Conservation (phyloP, 768 basidiomycete species). For the Hirschioporus abietinus region DNA sequence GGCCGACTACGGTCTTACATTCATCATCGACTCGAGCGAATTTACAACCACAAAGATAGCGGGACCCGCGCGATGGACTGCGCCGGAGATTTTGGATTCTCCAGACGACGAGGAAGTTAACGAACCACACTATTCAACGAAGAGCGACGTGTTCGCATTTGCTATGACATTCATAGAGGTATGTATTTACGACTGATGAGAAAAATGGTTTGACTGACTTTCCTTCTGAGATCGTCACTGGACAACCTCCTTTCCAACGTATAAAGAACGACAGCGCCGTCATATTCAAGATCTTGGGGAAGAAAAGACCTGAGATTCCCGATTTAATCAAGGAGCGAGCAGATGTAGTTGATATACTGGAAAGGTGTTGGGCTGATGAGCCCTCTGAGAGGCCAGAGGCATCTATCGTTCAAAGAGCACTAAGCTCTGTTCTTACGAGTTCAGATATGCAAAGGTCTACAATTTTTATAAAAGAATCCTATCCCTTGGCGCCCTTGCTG, state of each 20-base stretch:
- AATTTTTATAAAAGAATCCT: too few species aligned
- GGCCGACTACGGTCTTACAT: constrained; percentile 25
- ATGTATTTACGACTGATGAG: background rate
- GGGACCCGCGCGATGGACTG: constrained; percentile 26
- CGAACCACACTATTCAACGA: constrained; percentile 9
- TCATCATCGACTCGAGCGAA: constrained; percentile 18
- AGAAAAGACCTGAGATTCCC: constrained; percentile 17
- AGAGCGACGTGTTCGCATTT: constrained; percentile 24
- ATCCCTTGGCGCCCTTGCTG: too few species aligned
- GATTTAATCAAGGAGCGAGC: constrained; percentile 7
- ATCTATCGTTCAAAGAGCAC: background rate
- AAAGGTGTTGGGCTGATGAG: constrained; percentile 15
- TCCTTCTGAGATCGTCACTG: constrained; percentile 18
- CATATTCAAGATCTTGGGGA: constrained; percentile 18
- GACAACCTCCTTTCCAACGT: constrained; percentile 15
- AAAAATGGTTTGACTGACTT: background rate
- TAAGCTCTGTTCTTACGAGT: background rate
- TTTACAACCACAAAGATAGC: constrained; percentile 22
- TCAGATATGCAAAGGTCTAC: too few species aligned
- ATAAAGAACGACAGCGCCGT: constrained; percentile 21
- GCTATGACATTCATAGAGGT: constrained; percentile 28
- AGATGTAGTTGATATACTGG: constrained; percentile 11
- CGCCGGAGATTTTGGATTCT: constrained; percentile 27
- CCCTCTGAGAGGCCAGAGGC: constrained; percentile 16
- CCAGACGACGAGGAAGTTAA: constrained; percentile 12